Conservation (phyloP, 352 stramenopile genomes). For the Phytopythium mirpurense region DNA sequence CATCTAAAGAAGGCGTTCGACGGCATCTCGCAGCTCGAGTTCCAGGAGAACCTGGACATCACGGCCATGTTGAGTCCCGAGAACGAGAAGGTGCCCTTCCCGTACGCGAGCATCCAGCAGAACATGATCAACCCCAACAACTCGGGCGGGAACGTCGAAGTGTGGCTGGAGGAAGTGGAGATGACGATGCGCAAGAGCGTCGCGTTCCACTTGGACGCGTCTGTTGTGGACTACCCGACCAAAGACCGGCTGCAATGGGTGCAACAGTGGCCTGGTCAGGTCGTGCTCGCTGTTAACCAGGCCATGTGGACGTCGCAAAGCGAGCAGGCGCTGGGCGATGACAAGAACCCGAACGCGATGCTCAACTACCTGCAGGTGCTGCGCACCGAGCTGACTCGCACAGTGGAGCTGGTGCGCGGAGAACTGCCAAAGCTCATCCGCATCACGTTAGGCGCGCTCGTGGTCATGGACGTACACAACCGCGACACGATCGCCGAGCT, state of each 20-base stretch:
- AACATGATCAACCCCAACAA: conserved; percentile 92
- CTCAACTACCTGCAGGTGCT: conserved; percentile 61
- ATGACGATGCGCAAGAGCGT: conserved; percentile 86
- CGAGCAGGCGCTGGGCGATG: conserved; percentile 52
- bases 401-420: conserved; percentile 89
- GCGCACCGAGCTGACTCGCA: conserved; percentile 76
- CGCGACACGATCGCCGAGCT: conserved; percentile 91
- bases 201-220: conserved; percentile 73
- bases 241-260: conserved; percentile 90
- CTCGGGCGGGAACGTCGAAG: conserved; percentile 92
- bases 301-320: conserved; percentile 88
- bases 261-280: conserved; percentile 90
- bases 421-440: conserved; percentile 91
- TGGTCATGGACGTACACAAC: conserved; percentile 96
- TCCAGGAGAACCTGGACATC: conserved; percentile 90
- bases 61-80: conserved; percentile 86
- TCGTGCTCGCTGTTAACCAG: conserved; percentile 91
- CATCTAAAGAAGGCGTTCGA: conserved; percentile 95
- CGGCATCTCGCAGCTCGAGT: conserved; percentile 90
- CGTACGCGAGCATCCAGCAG: conserved; percentile 84
- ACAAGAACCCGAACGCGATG: conserved; percentile 37
- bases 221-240: conserved; percentile 81
- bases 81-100: conserved; percentile 88
- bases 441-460: conserved; percentile 87
- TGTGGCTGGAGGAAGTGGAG: conserved; percentile 82